phyloP scores from a whole-genome alignment of 495 filamentous ascomycete species.

The Pseudevernia furfuracea region DNA sequence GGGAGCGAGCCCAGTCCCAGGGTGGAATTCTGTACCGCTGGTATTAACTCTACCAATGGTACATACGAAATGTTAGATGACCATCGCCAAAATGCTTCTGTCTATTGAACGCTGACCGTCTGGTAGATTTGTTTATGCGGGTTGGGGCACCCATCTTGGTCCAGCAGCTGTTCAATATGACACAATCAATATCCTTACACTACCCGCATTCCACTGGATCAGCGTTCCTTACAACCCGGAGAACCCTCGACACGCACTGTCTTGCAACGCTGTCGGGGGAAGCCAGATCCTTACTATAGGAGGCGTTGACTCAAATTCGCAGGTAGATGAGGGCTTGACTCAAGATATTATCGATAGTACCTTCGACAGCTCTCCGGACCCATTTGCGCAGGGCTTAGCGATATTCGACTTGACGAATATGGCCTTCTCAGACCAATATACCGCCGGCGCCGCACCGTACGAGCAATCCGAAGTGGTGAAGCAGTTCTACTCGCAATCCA shows the following conservation, averaged over 20 bases:
- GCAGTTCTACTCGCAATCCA: conserved; percentile 13
- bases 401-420: conserved; percentile 25
- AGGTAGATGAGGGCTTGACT: neutral
- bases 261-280: conserved; percentile 22
- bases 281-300: conserved; percentile 25
- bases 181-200: conserved; percentile 31
- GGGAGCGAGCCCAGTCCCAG: conserved; percentile 18
- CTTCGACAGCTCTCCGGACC: conserved; percentile 15
- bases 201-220: conserved; percentile 43
- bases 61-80: conserved; percentile 23
- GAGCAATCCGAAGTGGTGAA: conserved; percentile 14
- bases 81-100: no score
- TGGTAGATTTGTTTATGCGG: conserved; percentile 21
- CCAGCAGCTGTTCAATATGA: conserved; percentile 15
- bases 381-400: conserved; percentile 20
- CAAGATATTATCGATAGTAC: neutral
- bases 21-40: conserved; percentile 18
- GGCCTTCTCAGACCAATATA: conserved; percentile 17
- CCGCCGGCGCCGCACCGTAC: conserved; percentile 15
- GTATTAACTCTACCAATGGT: conserved; percentile 16
- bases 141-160: conserved; percentile 17
- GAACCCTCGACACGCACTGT: conserved; percentile 18
- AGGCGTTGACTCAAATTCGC: conserved; percentile 18
- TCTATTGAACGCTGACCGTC: neutral
- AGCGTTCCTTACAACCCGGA: conserved; percentile 24